Evolutionary conservation across 768 basidiomycete genomes (phyloP), one percentile per base, ranked within the genome.

Genomic region (Xerocomellus chrysenteron): DNA sequence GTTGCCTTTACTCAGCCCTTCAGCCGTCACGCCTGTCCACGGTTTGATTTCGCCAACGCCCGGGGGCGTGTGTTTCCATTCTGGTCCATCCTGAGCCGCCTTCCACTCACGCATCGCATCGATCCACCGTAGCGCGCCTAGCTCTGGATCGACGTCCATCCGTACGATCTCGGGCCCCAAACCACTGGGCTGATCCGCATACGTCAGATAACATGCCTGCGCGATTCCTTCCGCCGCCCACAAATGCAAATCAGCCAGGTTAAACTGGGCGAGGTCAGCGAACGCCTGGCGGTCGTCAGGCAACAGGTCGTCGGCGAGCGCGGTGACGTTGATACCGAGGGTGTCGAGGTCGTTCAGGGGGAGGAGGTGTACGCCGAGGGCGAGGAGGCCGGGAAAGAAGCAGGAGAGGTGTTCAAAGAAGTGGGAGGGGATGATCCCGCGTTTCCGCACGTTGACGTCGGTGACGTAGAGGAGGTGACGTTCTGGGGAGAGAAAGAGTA

Each of bases 151-250:
- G 5, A 55, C 30, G 8, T 62, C 12, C 63, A 70, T 63, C 30
- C 36, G 50, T 26, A 65, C 4, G 64, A 24, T 28, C 80, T 91
- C 88, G 0, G 89, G 85, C 3, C 82, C 86, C 37, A 92, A 69
- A 0, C 90, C 88, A 4, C 80, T 77, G 2, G 83, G 79, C 64
- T 86, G 82, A 65, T 91, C 89, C 0, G 84, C 86, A 64, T 90
- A 91, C 40, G 79, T 78, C 21, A 84, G 58, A 74, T 82, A 90
- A 67, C 89, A 91, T 1, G 84, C 85, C 65, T 87, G 80, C 26
- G 86, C 84, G 19, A 92, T 74, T 4, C 88, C 88, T 63, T 89
- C 79, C 0, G 89, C 90, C 11, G 84, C 89, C 84, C 86, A 90
- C 47, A 82, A 68, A 65, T 90, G 88, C 16, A 86, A 57, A n/a